phyloP scores from a whole-genome alignment of 2,329 filamentous ascomycete species.

The Delphinella strobiligena region DNA sequence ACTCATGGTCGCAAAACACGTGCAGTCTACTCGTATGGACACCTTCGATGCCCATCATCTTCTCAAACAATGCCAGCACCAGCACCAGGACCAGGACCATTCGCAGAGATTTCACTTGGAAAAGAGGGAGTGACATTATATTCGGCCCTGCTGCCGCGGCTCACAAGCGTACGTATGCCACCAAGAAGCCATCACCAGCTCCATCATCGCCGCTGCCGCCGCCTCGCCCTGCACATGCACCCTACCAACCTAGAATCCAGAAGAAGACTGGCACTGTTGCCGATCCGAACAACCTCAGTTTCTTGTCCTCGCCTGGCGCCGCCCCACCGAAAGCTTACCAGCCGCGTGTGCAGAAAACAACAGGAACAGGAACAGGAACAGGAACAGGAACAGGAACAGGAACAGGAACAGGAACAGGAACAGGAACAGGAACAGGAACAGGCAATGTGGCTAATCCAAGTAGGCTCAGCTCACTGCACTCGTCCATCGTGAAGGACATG shows the following conservation, averaged over 20 bases:
- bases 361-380: too few species aligned
- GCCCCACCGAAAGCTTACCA: neutral
- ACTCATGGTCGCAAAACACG: too few species aligned
- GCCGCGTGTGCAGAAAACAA: neutral
- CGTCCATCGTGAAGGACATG: too few species aligned
- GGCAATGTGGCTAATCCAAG: too few species aligned
- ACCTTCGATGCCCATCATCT: neutral
- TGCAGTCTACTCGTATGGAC: too few species aligned
- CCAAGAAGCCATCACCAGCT: too few species aligned
- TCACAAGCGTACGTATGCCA: constrained; percentile 1
- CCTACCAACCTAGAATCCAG: neutral
- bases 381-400: too few species aligned
- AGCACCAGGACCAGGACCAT: neutral
- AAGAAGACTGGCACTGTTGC: neutral
- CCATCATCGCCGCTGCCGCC: too few species aligned
- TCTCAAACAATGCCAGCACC: neutral
- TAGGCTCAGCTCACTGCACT: too few species aligned
- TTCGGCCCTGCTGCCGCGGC: neutral
- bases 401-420: too few species aligned
- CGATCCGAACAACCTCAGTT: neutral
- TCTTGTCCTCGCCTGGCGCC: neutral
- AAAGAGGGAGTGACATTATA: neutral
- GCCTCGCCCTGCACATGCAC: neutral
- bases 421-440: too few species aligned
- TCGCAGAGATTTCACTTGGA: constrained; percentile 1